Base-by-base conservation (phyloP, 1,139 yeast species). In the Yamadazyma dushanensis region DNA sequence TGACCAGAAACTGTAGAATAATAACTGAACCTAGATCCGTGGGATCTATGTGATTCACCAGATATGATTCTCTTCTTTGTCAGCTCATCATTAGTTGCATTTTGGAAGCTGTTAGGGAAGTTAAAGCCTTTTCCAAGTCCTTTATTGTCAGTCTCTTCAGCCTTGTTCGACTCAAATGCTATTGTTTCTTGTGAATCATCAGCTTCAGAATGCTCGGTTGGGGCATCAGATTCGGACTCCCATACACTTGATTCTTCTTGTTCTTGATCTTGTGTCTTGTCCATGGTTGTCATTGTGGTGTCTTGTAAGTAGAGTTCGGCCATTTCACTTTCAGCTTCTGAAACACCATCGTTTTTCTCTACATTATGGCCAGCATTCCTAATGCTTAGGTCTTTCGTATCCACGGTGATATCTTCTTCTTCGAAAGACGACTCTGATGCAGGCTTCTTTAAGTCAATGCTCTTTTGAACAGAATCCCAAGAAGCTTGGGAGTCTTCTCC, bases 381-480 rank as follows among this genome's bases (percentile, higher is more conserved):
- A n/a, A n/a, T n/a, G n/a, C n/a, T n/a, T n/a, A n/a, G n/a, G n/a
- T n/a, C n/a, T n/a, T n/a, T n/a, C n/a, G n/a, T n/a, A n/a, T n/a
- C n/a, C 16, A 15, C 21, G n/a, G 23, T 19, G 7, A 10, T 28
- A 5, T 17, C 24, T 9, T 25, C 29, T 11, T 35, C 38, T 23
- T 38, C 43, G 14, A 18, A 22, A 4, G 42, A 36, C 14, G 40
- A 34, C 25, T 39, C 38, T 8, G 45, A 34, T 4, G 40, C 54
- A 15, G 47, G 46, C 20, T 45, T 38, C 8, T 55, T 50, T 10
- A 66, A 49, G 35, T 63, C 66, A 14, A 64, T 43, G 16, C 69
- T 63, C 27, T 57, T 53, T 43, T 66, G 71, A 7, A 65, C 40
- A 1, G 72, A 65, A 32, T 61, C 55, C 69, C 70, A 66, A 3